Conservation (phyloP, 345 rosid species). For the Acer negundo region DNA sequence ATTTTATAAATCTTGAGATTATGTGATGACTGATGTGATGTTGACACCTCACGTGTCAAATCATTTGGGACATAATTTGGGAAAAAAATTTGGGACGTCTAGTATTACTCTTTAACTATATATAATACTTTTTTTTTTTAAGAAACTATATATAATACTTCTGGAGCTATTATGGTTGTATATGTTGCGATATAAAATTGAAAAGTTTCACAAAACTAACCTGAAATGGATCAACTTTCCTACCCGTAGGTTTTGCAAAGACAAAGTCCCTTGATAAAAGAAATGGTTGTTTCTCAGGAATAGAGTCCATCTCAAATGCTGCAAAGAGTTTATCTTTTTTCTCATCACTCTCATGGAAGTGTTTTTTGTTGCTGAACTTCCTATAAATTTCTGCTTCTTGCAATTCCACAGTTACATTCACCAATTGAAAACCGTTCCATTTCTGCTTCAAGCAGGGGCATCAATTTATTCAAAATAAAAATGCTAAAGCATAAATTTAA, state of each 20-base stretch:
- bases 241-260: constrained; percentile 29
- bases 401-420: constrained; percentile 28
- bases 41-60: no score
- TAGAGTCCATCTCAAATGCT: constrained; percentile 26
- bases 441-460: constrained; percentile 28
- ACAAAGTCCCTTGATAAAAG: constrained; percentile 47
- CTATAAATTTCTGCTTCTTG: constrained; percentile 21
- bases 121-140: no score
- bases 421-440: constrained; percentile 33
- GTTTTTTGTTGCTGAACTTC: not conserved
- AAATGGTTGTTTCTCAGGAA: constrained; percentile 32
- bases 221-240: constrained; percentile 26
- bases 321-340: constrained; percentile 31
- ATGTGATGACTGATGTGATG: no score
- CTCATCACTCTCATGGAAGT: not conserved
- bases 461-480: not conserved
- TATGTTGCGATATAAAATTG: not conserved
- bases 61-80: no score
- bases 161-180: no score
- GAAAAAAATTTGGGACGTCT: no score
- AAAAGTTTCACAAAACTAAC: constrained; percentile 21
- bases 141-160: no score
- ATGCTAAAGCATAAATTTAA: not conserved
- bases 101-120: no score
- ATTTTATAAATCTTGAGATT: no score